Evolutionary conservation across 225 moss, liverwort and hornwort genomes (phyloP).

Genomic region (Takakia lepidozioides): DNA sequence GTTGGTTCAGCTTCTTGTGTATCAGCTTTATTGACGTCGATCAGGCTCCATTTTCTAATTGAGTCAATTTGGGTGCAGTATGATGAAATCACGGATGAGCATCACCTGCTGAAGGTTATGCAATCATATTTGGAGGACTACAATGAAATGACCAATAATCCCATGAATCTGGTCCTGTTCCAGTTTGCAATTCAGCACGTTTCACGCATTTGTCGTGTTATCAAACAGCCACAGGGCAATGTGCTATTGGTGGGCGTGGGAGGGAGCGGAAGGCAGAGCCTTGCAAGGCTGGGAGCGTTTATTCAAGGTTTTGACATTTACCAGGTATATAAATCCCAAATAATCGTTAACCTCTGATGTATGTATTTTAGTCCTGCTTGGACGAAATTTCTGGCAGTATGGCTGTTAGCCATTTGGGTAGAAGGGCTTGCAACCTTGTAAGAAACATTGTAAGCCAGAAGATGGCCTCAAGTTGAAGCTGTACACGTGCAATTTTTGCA

Average conservation of each 20-base stretch:
- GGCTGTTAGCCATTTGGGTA: no score
- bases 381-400: no score
- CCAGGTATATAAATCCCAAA: constrained; percentile 51
- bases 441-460: no score
- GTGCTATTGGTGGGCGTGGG: constrained; percentile 76
- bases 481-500: no score
- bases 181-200: constrained; percentile 93
- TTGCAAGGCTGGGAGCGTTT: constrained; percentile 73
- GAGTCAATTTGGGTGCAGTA: no score
- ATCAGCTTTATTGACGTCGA: no score
- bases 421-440: no score
- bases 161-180: constrained; percentile 84
- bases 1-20: no score
- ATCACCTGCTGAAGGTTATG: constrained; percentile 58
- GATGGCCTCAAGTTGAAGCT: no score
- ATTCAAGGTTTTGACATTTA: constrained; percentile 81
- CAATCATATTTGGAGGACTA: constrained; percentile 77
- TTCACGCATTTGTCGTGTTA: constrained; percentile 75
- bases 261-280: constrained; percentile 88
- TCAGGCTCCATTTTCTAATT: no score
- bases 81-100: constrained; percentile 64
- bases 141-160: constrained; percentile 76
- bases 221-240: constrained; percentile 86
- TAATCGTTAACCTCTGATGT: no score
- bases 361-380: no score